Base-by-base conservation (phyloP, 2,329 filamentous ascomycete genomes). In the Cercospora janseana region DNA sequence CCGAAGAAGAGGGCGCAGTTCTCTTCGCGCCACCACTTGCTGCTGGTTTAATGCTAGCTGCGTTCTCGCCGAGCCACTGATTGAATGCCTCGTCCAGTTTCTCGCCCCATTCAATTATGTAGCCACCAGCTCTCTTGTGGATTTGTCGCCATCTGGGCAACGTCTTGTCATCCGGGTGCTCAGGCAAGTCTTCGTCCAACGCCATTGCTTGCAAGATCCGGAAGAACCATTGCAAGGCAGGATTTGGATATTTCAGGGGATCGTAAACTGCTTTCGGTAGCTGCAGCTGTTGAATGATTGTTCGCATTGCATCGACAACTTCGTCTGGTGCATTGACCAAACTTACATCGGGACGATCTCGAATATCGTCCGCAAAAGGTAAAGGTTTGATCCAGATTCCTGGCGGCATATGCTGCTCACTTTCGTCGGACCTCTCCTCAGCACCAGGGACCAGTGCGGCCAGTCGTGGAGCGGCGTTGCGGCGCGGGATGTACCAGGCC, bases 211-310 rank as follows among this genome's bases (percentile, higher is more conserved):
- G 93, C 0, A 98, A 74, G 37, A 98, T 95, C 55, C 83, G 85
- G 75, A 97, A 98, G 72, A 97, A 93, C 91, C 92, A 98, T 71
- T 98, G 93, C 18, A 98, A 76, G 6, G 87, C 80, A 65, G 61
- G 60, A 44, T 98, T 98, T 0, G 93, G 88, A 63, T 96, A 97
- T 63, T 86, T 93, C 1, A 76, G 75, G 1, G 92, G 91, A 59
- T 95, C 86, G 65, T 94, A 98, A 24, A 80, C 76, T 4, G 80
- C 90, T 63, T 88, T 91, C 0, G 93, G 93, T 6, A 98, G 80
- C 66, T 95, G 89, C 0, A 96, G 74, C 59, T 95, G 89, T 65
- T 93, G 86, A 2, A 96, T 75, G 3, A 96, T 80, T 4, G 79
- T 79, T 40, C 88, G 80, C 91, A 96, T 96, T 28, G 80, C 77